Evolutionary conservation across 116 monocot species (phyloP).

Genomic region (Thalassia testudinum): DNA sequence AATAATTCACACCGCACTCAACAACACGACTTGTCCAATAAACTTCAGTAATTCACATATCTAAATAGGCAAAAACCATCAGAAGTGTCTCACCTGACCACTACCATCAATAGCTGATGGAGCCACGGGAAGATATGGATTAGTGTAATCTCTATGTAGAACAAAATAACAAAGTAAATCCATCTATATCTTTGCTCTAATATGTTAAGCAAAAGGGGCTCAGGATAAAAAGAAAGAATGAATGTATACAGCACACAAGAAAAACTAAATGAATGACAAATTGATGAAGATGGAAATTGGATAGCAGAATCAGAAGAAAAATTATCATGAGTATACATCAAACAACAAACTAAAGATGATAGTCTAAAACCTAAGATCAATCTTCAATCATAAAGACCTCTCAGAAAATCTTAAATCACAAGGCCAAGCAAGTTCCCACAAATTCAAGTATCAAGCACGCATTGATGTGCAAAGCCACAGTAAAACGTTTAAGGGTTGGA

Average conservation of each 20-base stretch:
- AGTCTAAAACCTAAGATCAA: no score
- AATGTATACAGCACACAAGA: neutral
- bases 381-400: no score
- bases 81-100: slow-evolving; percentile 15
- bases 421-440: no score
- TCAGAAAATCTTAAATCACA: no score
- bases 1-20: neutral
- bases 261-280: neutral
- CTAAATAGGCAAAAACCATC: neutral
- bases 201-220: no score
- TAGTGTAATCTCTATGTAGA: slow-evolving; percentile 36
- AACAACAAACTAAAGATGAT: no score
- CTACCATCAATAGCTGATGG: slow-evolving; percentile 34
- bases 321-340: no score
- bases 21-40: neutral
- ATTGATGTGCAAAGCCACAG: no score
- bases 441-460: no score
- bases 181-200: neutral
- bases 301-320: no score
- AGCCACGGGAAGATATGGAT: slow-evolving; percentile 44
- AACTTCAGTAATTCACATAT: no score
- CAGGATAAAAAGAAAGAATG: neutral
- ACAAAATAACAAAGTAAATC: neutral
- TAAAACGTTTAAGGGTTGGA: no score
- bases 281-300: neutral